Evolutionary conservation across 768 basidiomycete genomes (phyloP).

Genomic region (Boletus subcaerulescens): DNA sequence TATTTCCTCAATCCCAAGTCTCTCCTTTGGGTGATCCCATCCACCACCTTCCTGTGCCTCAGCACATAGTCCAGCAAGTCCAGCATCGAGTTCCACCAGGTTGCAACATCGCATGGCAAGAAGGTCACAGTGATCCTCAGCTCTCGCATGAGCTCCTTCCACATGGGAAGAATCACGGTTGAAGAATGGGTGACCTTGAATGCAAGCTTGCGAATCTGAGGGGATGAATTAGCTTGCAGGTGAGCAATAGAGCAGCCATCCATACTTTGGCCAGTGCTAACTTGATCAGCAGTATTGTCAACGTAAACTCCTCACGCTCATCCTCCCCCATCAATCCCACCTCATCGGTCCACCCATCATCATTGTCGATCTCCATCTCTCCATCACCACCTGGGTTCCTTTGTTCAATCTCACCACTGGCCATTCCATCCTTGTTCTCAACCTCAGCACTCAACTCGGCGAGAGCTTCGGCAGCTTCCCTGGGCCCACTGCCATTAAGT

Average conservation of each 20-base stretch:
- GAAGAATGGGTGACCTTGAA: constrained; percentile 7
- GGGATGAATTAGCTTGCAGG: neutral
- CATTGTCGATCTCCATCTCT: neutral
- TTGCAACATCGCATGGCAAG: too few species aligned
- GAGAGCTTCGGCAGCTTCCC: neutral
- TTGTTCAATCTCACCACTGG: too few species aligned
- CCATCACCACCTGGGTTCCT: neutral
- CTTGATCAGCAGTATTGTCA: constrained; percentile 18
- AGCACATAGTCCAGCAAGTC: neutral
- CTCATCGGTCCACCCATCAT: constrained; percentile 28
- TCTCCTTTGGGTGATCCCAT: constrained; percentile 13
- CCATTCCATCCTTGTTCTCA: neutral
- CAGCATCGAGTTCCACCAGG: too few species aligned
- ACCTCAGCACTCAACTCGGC: neutral
- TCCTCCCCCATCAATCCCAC: constrained; percentile 6
- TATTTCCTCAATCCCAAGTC: constrained; percentile 10
- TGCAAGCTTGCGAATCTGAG: constrained; percentile 24
- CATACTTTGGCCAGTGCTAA: constrained; percentile 24
- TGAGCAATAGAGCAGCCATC: neutral
- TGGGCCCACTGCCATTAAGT: neutral
- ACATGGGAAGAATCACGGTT: constrained; percentile 21
- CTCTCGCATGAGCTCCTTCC: neutral
- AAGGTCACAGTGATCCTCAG: too few species aligned
- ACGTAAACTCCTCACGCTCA: constrained; percentile 12
- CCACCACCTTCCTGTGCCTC: constrained; percentile 19